These are phyloP conservation scores for Kalmanozyma brasiliensis DNA, from an alignment of 1,284 basidiomycete genomes.

Conservation along the genomic window DNA sequence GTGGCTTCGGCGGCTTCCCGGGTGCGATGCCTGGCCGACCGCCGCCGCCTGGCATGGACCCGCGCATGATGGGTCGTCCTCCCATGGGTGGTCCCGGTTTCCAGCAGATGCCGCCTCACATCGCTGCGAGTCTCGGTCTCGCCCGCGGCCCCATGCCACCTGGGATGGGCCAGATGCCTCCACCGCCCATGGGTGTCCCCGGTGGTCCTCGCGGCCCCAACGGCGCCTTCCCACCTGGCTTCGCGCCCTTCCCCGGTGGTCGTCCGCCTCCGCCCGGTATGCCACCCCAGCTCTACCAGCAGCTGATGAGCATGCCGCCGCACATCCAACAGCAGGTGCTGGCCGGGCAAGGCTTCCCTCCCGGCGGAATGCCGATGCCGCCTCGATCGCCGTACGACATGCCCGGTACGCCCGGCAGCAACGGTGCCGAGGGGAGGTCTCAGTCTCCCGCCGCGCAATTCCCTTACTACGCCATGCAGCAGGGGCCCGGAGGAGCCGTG, in stretches of 20 bases:
- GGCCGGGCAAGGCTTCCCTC: constrained; percentile 32
- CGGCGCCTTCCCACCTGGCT: constrained; percentile 31
- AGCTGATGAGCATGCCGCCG: constrained; percentile 60
- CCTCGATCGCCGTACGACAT: constrained; percentile 38
- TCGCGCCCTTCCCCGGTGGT: constrained; percentile 30
- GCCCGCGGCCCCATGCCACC: constrained; percentile 47
- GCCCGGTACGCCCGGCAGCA: constrained; percentile 11
- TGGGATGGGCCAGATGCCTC: constrained; percentile 39
- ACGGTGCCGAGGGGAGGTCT: constrained; percentile 8
- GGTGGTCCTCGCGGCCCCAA: constrained; percentile 26
- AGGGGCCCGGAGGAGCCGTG: constrained; percentile 2
- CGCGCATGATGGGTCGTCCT: constrained; percentile 48
- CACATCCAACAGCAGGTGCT: constrained; percentile 60
- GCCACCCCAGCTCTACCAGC: constrained; percentile 61
- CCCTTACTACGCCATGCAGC: constrained; percentile 26
- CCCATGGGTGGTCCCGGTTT: constrained; percentile 45
- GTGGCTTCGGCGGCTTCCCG: constrained; percentile 29
- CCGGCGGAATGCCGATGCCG: constrained; percentile 29
- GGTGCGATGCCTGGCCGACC: constrained; percentile 35
- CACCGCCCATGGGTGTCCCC: constrained; percentile 34
- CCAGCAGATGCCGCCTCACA: constrained; percentile 55
- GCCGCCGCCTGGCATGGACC: constrained; percentile 49
- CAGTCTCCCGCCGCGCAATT: constrained; percentile 21
- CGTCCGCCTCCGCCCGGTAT: constrained; percentile 46
- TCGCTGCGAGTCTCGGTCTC: constrained; percentile 41